Evolutionary conservation across 306 rosid genomes (phyloP), one percentile per base, ranked within the genome.

Genomic region (Mimosa bimucronata): DNA sequence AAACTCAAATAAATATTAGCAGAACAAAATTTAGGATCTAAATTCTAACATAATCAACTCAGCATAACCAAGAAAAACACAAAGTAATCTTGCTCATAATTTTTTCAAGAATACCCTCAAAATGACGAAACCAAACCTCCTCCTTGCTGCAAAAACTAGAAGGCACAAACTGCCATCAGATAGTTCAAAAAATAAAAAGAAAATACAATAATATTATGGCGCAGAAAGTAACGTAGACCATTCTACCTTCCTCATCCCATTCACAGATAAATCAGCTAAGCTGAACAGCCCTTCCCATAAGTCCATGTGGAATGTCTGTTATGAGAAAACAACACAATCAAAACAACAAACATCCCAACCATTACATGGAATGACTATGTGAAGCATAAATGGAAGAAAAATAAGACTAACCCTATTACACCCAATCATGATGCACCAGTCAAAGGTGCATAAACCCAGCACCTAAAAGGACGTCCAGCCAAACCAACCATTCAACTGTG

Each of bases 281-380:
- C 86, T 77, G 83, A 79, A 72, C 79, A 55, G 83, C 86, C 82
- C 84, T 78, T 71, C 78, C 85, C 86, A 40, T 60, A 71, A 52
- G 82, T 83, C 89, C 82, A 83, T 75, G 85, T 67, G 46, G 87
- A 73, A 73, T 45, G 80, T 88, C 96, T 91, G 90, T 87, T 75
- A 71, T 66, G 86, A 83, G 81, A 79, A 60, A 85, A 88, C 73
- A 87, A 79, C 79, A 76, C 66, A 83, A 81, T 70, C 85, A 91
- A 86, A 86, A 28, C 44, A 80, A 82, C 80, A 79, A 81, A 83
- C 83, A 84, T 70, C 85, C 87, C 85, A 79, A 72, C 85, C 78
- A 58, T 66, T 11, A 72, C 61, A 66, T 52, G 44, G 44, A 77
- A 74, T 60, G 4, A 53, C 76, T 79, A 64, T 14, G 77, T 79